Evolutionary conservation across 1,139 yeast genomes (phyloP), one percentile per base, ranked within the genome.

Genomic region (Magnusiomyces clavatus): DNA sequence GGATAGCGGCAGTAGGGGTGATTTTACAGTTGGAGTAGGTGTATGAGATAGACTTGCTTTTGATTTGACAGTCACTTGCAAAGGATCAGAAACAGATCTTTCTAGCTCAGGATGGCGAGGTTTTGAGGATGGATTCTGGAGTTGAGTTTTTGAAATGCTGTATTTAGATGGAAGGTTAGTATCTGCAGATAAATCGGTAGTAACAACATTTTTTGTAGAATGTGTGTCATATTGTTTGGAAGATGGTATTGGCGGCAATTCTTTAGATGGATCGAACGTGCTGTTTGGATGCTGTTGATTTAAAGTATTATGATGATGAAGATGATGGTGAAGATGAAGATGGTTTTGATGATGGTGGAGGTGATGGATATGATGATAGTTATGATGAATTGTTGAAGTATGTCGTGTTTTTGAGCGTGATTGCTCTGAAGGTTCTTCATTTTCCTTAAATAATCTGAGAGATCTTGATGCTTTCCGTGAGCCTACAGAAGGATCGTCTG

Each of bases 391-490:
- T 36, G 48, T 29, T 12, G 51, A 42, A 14, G 53, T 16, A n/a
- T 41, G 40, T 20, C 54, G 19, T n/a, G 50, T 35, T 17, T 53
- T 36, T 12, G 43, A 31, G 10, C 50, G 41, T 41, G 45, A 49
- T 17, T 29, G 43, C 31, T 47, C 51, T 41, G n/a, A 36, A 36
- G 42, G n/a, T 34, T 48, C 49, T 41, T 68, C 70, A 52, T 69
- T 63, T 47, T 68, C 73, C 51, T 72, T 68, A 59, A 77, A 77
- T 19, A 77, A 64, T 20, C 79, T 65, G 40, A 77, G 63, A n/a
- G 80, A 74, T 48, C 74, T 67, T 31, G 81, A 77, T 3, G 81
- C 81, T 61, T 77, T 77, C 51, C 82, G 69, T n/a, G 75, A 66
- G 17, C 69, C 58, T 6, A 64, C 60, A 38, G 46, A 41, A 2